phyloP scores from a whole-genome alignment of 139 green algal species.

The Auxenochlorella pyrenoidosa region DNA sequence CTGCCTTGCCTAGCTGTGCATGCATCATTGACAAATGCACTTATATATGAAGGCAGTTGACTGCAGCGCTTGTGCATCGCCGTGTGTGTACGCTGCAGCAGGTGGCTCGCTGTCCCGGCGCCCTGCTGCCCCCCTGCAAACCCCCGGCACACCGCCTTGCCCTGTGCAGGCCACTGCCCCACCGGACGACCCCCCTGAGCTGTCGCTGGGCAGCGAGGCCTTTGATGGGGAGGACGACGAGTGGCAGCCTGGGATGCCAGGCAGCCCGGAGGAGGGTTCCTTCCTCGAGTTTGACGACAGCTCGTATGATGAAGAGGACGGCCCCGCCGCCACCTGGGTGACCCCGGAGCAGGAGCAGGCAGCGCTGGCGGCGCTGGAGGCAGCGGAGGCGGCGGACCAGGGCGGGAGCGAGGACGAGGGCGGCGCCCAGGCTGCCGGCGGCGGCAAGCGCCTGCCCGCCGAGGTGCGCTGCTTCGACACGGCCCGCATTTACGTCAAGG shows the following conservation, averaged over 20 bases:
- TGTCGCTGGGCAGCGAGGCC: slow-evolving; percentile 11
- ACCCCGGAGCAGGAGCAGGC: slow-evolving; percentile 15
- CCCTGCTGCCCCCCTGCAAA: too few species aligned
- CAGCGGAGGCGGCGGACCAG: neutral
- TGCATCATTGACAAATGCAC: too few species aligned
- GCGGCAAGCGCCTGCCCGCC: slow-evolving; percentile 69
- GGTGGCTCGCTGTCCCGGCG: too few species aligned
- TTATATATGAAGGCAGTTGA: too few species aligned
- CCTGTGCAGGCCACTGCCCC: neutral
- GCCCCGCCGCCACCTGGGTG: slow-evolving; percentile 11
- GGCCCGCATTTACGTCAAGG: slow-evolving; percentile 89
- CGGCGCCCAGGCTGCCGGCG: neutral
- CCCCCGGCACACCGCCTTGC: too few species aligned
- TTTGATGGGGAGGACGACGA: neutral
- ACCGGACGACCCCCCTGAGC: neutral
- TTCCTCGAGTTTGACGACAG: neutral
- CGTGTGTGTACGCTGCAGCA: too few species aligned
- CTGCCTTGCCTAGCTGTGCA: neutral
- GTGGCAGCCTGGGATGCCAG: neutral
- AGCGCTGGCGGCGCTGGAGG: neutral
- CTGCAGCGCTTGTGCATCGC: too few species aligned
- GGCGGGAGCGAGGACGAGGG: neutral
- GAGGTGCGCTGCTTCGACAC: slow-evolving; percentile 96
- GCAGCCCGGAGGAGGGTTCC: neutral
- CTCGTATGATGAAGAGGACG: neutral